A percentile compares a stretch with the other conserved stretches of the same genome.
phyloP scores from a whole-genome alignment of 2,329 filamentous ascomycete genomes.

The Lachnellula willkommii region DNA sequence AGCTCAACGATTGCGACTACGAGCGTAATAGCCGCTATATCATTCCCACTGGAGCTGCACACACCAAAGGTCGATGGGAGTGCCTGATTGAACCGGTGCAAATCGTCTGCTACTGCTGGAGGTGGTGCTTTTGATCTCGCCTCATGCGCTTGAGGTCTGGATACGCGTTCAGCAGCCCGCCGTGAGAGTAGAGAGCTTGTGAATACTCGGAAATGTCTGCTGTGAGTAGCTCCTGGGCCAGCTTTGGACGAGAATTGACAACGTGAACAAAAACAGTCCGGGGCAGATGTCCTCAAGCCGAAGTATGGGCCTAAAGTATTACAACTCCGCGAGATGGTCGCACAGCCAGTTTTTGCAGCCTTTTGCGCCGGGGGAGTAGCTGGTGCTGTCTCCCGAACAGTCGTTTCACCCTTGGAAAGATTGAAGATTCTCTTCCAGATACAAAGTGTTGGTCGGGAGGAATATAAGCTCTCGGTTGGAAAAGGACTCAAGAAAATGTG shows the following conservation, averaged over 20 bases:
- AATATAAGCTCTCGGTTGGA: slow-evolving; percentile 88
- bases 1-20: slow-evolving; percentile 10
- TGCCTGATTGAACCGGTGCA: slow-evolving; percentile 10
- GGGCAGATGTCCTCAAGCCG: slow-evolving; percentile 24
- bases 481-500: slow-evolving; percentile 94
- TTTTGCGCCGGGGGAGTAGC: slow-evolving; percentile 93
- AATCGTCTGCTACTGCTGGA: slow-evolving; percentile 14
- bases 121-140: slow-evolving; percentile 4
- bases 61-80: slow-evolving; percentile 14
- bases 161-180: slow-evolving; percentile 18
- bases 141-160: slow-evolving; percentile 16
- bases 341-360: slow-evolving; percentile 81
- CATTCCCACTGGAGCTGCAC: background rate
- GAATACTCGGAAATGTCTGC: slow-evolving; percentile 26
- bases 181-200: slow-evolving; percentile 11
- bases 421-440: slow-evolving; percentile 98
- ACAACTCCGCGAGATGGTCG: slow-evolving; percentile 47
- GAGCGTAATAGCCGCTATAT: background rate
- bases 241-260: background rate
- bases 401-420: slow-evolving; percentile 91
- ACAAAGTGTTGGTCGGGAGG: slow-evolving; percentile 81
- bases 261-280: slow-evolving; percentile 18
- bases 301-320: slow-evolving; percentile 29
- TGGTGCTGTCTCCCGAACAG: slow-evolving; percentile 93
- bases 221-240: slow-evolving; percentile 19